Evolutionary conservation across 441 rosid species (phyloP), one percentile per base, ranked within the genome.

Genomic region (Aquilaria agallochum): DNA sequence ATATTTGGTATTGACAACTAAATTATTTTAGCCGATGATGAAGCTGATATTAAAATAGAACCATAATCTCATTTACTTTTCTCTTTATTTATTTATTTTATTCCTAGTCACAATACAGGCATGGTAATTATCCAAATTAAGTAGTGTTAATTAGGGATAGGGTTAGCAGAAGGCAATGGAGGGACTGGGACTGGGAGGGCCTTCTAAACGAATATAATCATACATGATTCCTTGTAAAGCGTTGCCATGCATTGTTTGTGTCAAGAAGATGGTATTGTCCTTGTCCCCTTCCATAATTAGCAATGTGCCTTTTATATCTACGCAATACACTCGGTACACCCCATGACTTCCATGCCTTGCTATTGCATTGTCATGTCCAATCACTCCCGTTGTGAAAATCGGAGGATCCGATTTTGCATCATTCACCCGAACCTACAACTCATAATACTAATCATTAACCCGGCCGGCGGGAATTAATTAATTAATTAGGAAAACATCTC

Each of bases 321-420:
- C 72, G 20, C 69, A 74, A 79, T 74, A 95, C 9, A 95, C 84
- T 81, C 98, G 77, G 74, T 89, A 89, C 12, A 89, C 73, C 57
- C 98, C 98, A 66, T 82, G 98, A 67, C 88, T 83, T 33, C 99
- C 99, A 62, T 95, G 97, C 68, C 99, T 86, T 27, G 99, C 88
- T 14, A 95, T 85, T 0, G 98, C 56, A 65, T 95, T 95, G 69
- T 92, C 99, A 65, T 83, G 89, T 51, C 98, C 98, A 13, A 92
- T 85, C 53, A 74, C 55, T 55, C 95, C 93, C 0, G 89, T 95
- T 1, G 96, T 72, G 65, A 83, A 95, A 27, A 79, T 20, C 5
- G 82, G 88, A 11, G 69, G 73, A 45, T 75, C 58, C n/a, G 75
- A 60, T 31, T 57, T 77, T 11, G 75, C 72, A 31, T 87, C 81